phyloP scores from a whole-genome alignment of 306 rosid genomes.

The Echinosophora koreensis region DNA sequence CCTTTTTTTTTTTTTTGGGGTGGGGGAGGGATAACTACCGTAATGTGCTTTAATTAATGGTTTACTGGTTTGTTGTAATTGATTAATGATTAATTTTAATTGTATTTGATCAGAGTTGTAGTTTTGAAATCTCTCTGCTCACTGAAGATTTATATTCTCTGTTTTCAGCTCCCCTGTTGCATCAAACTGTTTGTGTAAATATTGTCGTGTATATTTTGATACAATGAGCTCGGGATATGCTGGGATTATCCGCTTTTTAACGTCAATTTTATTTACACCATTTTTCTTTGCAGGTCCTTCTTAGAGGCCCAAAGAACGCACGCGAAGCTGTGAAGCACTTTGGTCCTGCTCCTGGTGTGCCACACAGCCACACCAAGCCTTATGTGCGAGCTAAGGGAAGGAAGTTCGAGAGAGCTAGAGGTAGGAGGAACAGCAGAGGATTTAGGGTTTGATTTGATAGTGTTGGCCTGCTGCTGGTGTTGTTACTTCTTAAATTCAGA shows the following conservation, averaged over 20 bases:
- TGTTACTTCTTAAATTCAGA: constrained; percentile 40
- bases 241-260: neutral
- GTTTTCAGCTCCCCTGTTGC: neutral
- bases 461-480: constrained; percentile 7
- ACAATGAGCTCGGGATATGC: neutral
- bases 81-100: neutral
- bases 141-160: neutral
- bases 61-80: neutral
- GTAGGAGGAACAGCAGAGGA: constrained; percentile 82
- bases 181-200: neutral
- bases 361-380: constrained; percentile 86
- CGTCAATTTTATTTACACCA: neutral
- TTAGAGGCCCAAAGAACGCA: constrained; percentile 82
- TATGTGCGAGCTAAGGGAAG: constrained; percentile 81
- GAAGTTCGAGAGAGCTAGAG: constrained; percentile 87
- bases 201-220: neutral
- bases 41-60: no score
- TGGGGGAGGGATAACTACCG: no score
- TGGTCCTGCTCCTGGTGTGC: constrained; percentile 93
- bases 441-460: constrained; percentile 64
- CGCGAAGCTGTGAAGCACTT: constrained; percentile 92
- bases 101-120: neutral
- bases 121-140: neutral
- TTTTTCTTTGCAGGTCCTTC: constrained; percentile 66
- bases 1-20: no score